Evolutionary conservation across 1,284 basidiomycete genomes (phyloP), one percentile per base, ranked within the genome.

Genomic region (Tylopilus sp.): DNA sequence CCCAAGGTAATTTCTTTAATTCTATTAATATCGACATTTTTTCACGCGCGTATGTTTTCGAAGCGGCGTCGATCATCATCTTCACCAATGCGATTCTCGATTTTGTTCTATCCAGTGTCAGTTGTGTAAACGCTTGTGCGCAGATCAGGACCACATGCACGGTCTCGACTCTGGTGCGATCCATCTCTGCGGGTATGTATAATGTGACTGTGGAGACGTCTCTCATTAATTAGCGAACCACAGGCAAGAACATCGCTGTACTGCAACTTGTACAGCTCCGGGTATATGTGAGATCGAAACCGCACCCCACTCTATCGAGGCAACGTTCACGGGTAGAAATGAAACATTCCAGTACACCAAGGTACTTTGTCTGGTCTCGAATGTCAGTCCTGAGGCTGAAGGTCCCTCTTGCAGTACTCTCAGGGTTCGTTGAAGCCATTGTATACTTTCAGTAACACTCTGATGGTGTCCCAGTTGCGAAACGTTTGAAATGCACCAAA

Each of bases 161-260:
- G 78, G 72, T 2, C 61, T 80, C 0, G 57, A 73, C 4, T 35
- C 51, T 0, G 57, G 53, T 15, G 68, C 71, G 0, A 53, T 73
- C n/a, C 81, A 83, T 65, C 70, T 83, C 17, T 83, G 81, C 70
- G 81, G 79, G 80, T 82, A 37, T 30, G 77, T 71, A 10, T 18
- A 8, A 20, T 7, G n/a, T 48, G 28, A 4, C 15, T 3, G 7
- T 2, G 2, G 21, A 21, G 1, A 4, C 4, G 10, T 10, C n/a
- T 30, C 11, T 36, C 35, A 7, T 33, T 55, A 14, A 56, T 38
- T 10, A 2, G 31, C 14, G 20, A 50, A 54, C 2, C 14, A 20
- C 54, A 80, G 77, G 1, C 71, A 81, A 68, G 67, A 72, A 9
- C 80, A 83, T 59, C 48, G 68, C 15, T 83, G 82, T 58, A 51